Evolutionary conservation across 2,329 filamentous ascomycete species (phyloP), one percentile per base, ranked within the genome.

Genomic region (Phyllosticta paracitricarpa): DNA sequence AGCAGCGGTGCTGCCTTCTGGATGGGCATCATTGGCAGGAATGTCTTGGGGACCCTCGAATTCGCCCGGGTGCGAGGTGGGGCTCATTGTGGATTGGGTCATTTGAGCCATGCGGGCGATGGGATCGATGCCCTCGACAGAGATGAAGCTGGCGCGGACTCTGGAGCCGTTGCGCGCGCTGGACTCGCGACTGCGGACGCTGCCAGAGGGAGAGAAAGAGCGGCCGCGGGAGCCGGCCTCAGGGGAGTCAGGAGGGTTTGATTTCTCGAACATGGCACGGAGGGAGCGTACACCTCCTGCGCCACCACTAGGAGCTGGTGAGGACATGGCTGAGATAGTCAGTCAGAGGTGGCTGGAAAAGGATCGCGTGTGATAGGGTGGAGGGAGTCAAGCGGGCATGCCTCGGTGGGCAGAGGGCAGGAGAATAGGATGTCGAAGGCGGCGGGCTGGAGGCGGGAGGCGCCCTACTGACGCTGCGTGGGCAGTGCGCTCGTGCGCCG

Each of bases 191-290:
- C 40, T 48, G 63, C 65, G 66, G 30, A 64, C 62, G 61, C 68
- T 69, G 53, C 33, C 25, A 25, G 35, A 54, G 66, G 70, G 73
- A 65, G 70, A 71, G 63, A 73, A 75, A 54, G 77, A 78, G 64
- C 76, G 74, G 60, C 77, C 76, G 66, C 77, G 76, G 65, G 73
- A 69, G 65, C 77, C 73, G 68, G 75, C 72, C 67, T 72, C 71
- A 52, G 56, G 52, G 54, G 61, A 53, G 35, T 51, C 48, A 22
- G 55, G 57, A 19, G 57, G 58, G 61, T 72, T 69, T 65, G 73
- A 76, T 65, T 70, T 73, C 71, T 80, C 78, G 69, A 80, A 80
- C 71, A 79, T 75, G 62, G 78, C 77, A 68, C 77, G 73, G 62
- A 80, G 72, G 67, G 78, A 78, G 66, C 77, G 73, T 65, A 80